A percentile compares a stretch with the other conserved stretches of the same genome.
These are phyloP conservation scores for Amylocarpus encephaloides DNA, from an alignment of 2,329 filamentous ascomycete genomes.

Conservation along the genomic window DNA sequence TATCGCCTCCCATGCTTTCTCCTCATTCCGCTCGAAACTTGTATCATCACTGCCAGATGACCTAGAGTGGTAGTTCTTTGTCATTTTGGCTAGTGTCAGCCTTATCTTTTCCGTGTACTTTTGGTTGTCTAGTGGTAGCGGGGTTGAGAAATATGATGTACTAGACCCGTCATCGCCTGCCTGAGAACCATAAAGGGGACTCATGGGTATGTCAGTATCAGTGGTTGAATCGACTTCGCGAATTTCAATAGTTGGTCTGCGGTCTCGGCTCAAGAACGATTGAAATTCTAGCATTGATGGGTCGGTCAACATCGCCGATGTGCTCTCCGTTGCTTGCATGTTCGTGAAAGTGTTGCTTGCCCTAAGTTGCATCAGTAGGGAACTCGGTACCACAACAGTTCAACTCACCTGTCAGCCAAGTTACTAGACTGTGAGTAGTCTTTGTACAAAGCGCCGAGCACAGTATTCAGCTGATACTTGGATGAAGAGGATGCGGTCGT, in stretches of 20 bases:
- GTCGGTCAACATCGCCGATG: too few species aligned
- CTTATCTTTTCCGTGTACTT: constrained; percentile 12
- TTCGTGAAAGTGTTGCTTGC: too few species aligned
- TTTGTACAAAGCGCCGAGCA: too few species aligned
- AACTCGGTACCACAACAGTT: too few species aligned
- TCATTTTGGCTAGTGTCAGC: constrained; percentile 20
- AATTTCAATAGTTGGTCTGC: not conserved
- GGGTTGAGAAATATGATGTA: not conserved
- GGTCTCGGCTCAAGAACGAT: not conserved
- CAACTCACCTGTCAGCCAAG: too few species aligned
- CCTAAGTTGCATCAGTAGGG: too few species aligned
- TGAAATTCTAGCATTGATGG: not conserved
- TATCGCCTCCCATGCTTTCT: constrained; percentile 10
- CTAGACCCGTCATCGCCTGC: constrained; percentile 5
- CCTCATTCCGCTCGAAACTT: not conserved
- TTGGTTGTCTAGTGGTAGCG: not conserved
- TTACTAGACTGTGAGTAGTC: too few species aligned
- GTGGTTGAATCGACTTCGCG: constrained; percentile 3
- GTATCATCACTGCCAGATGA: not conserved
- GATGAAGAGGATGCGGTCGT: constrained; percentile 9
- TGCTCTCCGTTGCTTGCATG: too few species aligned
- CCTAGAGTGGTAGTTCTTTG: constrained; percentile 15
- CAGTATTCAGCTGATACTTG: constrained; percentile 4
- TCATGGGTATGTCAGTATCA: constrained; percentile 6
- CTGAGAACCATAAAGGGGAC: constrained; percentile 9